These are phyloP conservation scores for Penicillium griseofulvum DNA, from an alignment of 2,329 filamentous ascomycete species.

Conservation along the genomic window DNA sequence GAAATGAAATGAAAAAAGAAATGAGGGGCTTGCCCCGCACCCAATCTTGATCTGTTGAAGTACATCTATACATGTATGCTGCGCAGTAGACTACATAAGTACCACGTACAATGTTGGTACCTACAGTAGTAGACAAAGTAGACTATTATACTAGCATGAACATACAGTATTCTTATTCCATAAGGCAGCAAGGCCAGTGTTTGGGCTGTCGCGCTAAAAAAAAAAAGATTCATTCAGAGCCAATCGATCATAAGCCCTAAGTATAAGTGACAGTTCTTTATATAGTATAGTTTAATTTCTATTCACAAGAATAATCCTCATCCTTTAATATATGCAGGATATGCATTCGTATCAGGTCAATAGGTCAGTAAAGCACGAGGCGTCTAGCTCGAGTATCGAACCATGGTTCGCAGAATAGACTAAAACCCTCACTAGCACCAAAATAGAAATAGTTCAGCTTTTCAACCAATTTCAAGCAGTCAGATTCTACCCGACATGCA, in stretches of 20 bases:
- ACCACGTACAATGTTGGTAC: neutral
- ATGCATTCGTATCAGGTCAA: neutral
- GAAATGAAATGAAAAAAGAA: neutral
- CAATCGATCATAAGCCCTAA: constrained; percentile 20
- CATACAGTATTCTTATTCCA: neutral
- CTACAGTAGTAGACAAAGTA: constrained; percentile 3
- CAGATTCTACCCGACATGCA: constrained; percentile 15
- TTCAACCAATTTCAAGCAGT: constrained; percentile 10
- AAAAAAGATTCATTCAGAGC: constrained; percentile 21
- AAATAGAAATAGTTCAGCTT: neutral
- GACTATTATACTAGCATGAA: neutral
- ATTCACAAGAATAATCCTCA: no score
- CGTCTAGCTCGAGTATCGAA: neutral
- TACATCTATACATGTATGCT: constrained; percentile 1
- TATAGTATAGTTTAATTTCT: neutral
- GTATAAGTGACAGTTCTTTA: constrained; percentile 4
- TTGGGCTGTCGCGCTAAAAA: constrained; percentile 14
- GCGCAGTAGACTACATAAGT: constrained; percentile 2
- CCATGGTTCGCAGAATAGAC: constrained; percentile 4
- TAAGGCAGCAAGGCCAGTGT: constrained; percentile 12
- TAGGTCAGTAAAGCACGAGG: neutral
- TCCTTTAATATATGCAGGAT: no score
- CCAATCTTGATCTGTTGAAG: constrained; percentile 2
- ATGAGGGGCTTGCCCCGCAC: constrained; percentile 1
- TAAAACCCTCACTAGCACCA: neutral